Percentiles rank a stretch among this genome's conserved stretches.
Conservation (phyloP, 2,329 filamentous ascomycete genomes). For the Sclerotinia glacialis region DNA sequence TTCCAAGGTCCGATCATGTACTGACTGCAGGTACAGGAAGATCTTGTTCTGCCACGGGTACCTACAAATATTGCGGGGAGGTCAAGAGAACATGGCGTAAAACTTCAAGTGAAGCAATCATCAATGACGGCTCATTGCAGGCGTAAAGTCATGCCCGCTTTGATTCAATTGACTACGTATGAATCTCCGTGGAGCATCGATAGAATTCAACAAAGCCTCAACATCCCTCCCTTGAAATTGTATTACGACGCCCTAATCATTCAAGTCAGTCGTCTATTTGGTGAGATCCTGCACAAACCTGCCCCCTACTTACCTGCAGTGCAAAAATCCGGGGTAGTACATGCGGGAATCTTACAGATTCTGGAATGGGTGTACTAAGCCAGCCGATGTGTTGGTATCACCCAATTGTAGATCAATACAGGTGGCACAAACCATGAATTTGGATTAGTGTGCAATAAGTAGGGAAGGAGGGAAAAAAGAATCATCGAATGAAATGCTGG, state of each 20-base stretch:
- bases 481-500: slow-evolving; percentile 10
- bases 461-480: neutral
- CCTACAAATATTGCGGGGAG: slow-evolving; percentile 5
- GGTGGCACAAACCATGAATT: slow-evolving; percentile 15
- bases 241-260: neutral
- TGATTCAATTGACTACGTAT: slow-evolving; percentile 1
- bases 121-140: slow-evolving; percentile 21
- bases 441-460: slow-evolving; percentile 11
- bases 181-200: slow-evolving; percentile 5
- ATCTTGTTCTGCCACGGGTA: slow-evolving; percentile 12
- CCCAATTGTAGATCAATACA: slow-evolving; percentile 18
- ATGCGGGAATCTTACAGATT: slow-evolving; percentile 23
- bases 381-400: slow-evolving; percentile 2
- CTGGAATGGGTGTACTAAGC: slow-evolving; percentile 24
- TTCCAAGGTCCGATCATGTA: slow-evolving; percentile 10
- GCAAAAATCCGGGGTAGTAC: slow-evolving; percentile 25
- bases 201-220: slow-evolving; percentile 11
- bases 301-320: slow-evolving; percentile 15
- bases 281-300: slow-evolving; percentile 27
- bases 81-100: slow-evolving; percentile 12
- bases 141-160: slow-evolving; percentile 9
- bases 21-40: neutral
- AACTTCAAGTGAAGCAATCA: slow-evolving; percentile 21
- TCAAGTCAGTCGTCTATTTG: slow-evolving; percentile 21
- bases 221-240: neutral